Base-by-base conservation (phyloP, 257 asterid genomes). In the Phtheirospermum japonicum region DNA sequence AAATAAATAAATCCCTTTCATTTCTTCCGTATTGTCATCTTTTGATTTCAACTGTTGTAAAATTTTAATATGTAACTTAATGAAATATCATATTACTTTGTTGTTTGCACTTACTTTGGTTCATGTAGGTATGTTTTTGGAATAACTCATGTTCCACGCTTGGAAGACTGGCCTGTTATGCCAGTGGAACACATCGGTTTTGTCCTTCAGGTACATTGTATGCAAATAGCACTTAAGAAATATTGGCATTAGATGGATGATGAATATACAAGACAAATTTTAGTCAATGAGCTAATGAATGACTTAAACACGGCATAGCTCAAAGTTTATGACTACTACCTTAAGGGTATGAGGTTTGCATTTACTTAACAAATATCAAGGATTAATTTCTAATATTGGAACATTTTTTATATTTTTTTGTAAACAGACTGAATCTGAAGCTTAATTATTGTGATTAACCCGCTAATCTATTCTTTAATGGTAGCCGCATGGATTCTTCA, bases 151-250 rank as follows among this genome's bases (percentile, higher is more conserved):
- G 98, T 88, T 65, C 96, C 98, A 57, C 83, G 98, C 14, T 63
- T 88, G 78, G 98, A 91, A 75, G 98, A 91, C 81, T 91, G 95
- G 96, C 98, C 98, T 33, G 95, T 91, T 57, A 91, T 91, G 98
- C 98, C 96, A 0, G 98, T 88, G 45, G 98, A 91, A 73, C 90
- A 68, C 79, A 80, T 88, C 42, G 98, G 98, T 50, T 91, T 91
- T 68, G 64, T 86, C 82, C 95, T 91, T 64, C 98, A 91, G 94
- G 98, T 88, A 59, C 52, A 76, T 60, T 57, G 20, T 43, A 11
- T 8, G 23, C 12, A 28, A 17, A 57, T 19, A 6, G 63, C 43
- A 40, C 6, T 36, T 53, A n/a, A n/a, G n/a, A n/a, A n/a, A n/a
- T n/a, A n/a, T 45, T 36, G 0, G 43, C 54, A 55, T 13, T 23